Conservation (phyloP, 768 basidiomycete genomes). For the Dacryopinax spathularia region DNA sequence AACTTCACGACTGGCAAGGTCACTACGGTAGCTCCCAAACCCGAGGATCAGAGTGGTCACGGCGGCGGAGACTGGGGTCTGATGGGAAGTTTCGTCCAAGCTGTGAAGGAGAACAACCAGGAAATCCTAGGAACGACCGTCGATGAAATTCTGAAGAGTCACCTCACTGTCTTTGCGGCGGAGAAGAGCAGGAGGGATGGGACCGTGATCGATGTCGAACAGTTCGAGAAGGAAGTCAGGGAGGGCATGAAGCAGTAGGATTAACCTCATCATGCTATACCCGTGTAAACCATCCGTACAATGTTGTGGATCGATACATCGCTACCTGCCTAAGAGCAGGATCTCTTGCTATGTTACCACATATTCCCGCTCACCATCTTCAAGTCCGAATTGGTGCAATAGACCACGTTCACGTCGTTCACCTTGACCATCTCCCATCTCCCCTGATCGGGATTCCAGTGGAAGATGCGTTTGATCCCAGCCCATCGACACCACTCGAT, state of each 20-base stretch:
- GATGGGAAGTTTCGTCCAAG: constrained; percentile 59
- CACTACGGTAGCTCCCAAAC: constrained; percentile 28
- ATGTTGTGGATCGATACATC: too few species aligned
- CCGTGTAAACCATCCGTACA: too few species aligned
- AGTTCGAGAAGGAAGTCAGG: constrained; percentile 39
- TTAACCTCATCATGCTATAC: too few species aligned
- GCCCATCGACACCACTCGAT: constrained; percentile 45
- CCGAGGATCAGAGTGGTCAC: constrained; percentile 52
- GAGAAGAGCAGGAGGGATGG: constrained; percentile 62
- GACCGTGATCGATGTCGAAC: constrained; percentile 49
- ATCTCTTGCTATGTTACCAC: not conserved
- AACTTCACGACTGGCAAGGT: constrained; percentile 47
- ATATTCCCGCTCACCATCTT: not conserved
- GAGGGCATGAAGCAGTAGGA: not conserved
- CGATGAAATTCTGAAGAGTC: constrained; percentile 56
- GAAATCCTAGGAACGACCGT: constrained; percentile 45
- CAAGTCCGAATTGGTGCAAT: constrained; percentile 1
- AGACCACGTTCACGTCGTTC: constrained; percentile 6
- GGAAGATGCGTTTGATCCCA: constrained; percentile 42
- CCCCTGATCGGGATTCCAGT: constrained; percentile 20
- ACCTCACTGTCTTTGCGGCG: constrained; percentile 77
- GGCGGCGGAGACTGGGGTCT: constrained; percentile 75
- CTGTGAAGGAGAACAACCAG: constrained; percentile 53
- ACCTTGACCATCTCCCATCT: constrained; percentile 11
- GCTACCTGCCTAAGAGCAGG: not conserved